Evolutionary conservation across 352 stramenopile species (phyloP).

Genomic region (Phytophthora fragariae): DNA sequence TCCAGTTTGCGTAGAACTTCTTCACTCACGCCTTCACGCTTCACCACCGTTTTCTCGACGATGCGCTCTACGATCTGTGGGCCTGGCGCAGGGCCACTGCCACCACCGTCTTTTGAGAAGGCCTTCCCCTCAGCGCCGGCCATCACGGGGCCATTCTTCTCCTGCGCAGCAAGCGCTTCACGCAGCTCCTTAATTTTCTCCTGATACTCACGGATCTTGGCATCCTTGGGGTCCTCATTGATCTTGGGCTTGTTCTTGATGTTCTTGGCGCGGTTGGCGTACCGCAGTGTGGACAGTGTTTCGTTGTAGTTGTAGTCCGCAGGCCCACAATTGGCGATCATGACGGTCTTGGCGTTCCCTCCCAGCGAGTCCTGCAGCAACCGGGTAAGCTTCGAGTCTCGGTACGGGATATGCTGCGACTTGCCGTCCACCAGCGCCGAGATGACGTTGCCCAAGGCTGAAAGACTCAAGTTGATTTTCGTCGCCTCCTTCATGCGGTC

Average conservation of each 20-base stretch:
- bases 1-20: constrained; percentile 82
- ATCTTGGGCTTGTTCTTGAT: constrained; percentile 95
- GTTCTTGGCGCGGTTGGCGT: constrained; percentile 94
- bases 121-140: constrained; percentile 24
- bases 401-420: constrained; percentile 94
- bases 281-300: constrained; percentile 94
- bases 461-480: constrained; percentile 87
- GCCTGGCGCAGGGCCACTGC: constrained; percentile 34
- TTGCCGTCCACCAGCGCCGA: constrained; percentile 87
- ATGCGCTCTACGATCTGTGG: constrained; percentile 69
- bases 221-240: constrained; percentile 91
- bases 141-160: constrained; percentile 44
- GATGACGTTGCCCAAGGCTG: constrained; percentile 86
- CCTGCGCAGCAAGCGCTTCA: constrained; percentile 62
- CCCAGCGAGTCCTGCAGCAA: constrained; percentile 92
- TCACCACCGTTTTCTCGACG: constrained; percentile 82
- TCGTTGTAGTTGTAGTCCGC: constrained; percentile 98
- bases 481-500: constrained; percentile 95
- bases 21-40: constrained; percentile 75
- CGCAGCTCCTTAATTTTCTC: constrained; percentile 71
- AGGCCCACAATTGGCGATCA: constrained; percentile 97
- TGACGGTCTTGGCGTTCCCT: constrained; percentile 97
- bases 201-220: constrained; percentile 67
- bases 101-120: constrained; percentile 28
- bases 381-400: constrained; percentile 91